Evolutionary conservation across 768 basidiomycete species (phyloP), one percentile per base, ranked within the genome.

Genomic region (Boletus edulis): DNA sequence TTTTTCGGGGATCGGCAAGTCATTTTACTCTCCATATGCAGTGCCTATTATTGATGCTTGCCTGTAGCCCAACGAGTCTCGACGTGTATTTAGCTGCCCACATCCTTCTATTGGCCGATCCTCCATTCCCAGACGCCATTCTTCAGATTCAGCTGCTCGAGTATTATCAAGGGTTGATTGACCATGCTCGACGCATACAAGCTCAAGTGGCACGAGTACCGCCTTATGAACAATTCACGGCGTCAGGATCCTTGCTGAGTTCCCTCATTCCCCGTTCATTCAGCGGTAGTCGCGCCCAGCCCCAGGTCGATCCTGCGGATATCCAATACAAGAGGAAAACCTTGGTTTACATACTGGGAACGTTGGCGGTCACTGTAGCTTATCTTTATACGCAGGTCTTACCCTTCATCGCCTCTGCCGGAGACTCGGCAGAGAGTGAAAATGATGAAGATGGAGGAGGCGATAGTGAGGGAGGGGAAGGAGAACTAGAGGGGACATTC

Each of bases 61-160:
- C 5, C 20, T 35, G 18, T 50, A 92, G 89, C 44, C 78, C 79
- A 13, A 82, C 86, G 1, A 77, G 79, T 5, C 67, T 91, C 17
- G 91, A 93, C 57, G 66, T 87, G 22, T 65, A 82, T 37, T 71
- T 91, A 18, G 86, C 90, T 17, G 80, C 89, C 7, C 86, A 90
- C 57, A 73, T 86, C 27, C 76, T 89, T 32, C 73, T 90, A 32
- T 71, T 91, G 4, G 56, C 77, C 4, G 69, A 78, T 43, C 80
- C 85, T 6, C 79, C 82, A 37, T 85, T 84, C 52, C 84, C 87
- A 1, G 83, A 90, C 59, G 70, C 81, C 3, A 66, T 83, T 15
- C 57, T 92, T 9, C 76, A 79, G 62, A 73, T 76, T 56, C 76
- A 87, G 4, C 65, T 91, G 10, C 63, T 62, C 2, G 78, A 80